Percentiles rank a stretch among this genome's conserved stretches.
These are phyloP conservation scores for Globisporangium spiculum DNA, from an alignment of 352 stramenopile species.

Conservation along the genomic window DNA sequence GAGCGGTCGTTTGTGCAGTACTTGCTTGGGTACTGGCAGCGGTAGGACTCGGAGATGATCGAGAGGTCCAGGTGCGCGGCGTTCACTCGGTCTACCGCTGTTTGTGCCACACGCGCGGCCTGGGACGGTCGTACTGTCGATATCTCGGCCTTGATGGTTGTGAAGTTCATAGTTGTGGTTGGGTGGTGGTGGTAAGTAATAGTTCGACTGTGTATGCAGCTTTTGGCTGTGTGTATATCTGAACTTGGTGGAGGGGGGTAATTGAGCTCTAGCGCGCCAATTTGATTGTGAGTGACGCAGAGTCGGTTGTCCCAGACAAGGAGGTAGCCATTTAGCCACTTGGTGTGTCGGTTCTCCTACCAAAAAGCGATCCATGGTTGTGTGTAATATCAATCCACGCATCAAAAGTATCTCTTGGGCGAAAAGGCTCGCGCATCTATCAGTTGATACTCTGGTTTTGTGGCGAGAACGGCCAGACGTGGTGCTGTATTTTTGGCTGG, in stretches of 20 bases:
- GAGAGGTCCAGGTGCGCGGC: constrained; percentile 9
- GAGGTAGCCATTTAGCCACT: background rate
- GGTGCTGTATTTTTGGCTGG: constrained; percentile 1
- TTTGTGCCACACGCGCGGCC: constrained; percentile 7
- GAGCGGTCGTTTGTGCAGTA: constrained; percentile 22
- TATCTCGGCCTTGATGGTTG: background rate
- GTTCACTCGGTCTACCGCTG: constrained; percentile 6
- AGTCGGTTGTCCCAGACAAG: background rate
- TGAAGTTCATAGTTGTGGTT: background rate
- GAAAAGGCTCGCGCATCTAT: background rate
- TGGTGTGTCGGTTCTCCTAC: background rate
- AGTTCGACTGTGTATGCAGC: background rate
- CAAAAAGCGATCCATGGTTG: background rate
- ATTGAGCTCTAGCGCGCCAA: constrained; percentile 8
- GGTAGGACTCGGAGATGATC: constrained; percentile 21
- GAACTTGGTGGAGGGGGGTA: background rate
- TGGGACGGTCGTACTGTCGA: background rate
- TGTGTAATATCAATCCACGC: background rate
- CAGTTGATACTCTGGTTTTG: background rate
- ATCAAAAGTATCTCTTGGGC: background rate
- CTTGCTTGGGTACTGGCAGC: constrained; percentile 29
- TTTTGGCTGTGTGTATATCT: background rate
- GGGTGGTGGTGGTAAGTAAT: background rate
- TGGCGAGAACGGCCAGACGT: background rate
- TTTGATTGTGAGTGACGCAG: background rate